Evolutionary conservation across 1,284 basidiomycete genomes (phyloP), one percentile per base, ranked within the genome.

Genomic region (Microbotryum saponariae): DNA sequence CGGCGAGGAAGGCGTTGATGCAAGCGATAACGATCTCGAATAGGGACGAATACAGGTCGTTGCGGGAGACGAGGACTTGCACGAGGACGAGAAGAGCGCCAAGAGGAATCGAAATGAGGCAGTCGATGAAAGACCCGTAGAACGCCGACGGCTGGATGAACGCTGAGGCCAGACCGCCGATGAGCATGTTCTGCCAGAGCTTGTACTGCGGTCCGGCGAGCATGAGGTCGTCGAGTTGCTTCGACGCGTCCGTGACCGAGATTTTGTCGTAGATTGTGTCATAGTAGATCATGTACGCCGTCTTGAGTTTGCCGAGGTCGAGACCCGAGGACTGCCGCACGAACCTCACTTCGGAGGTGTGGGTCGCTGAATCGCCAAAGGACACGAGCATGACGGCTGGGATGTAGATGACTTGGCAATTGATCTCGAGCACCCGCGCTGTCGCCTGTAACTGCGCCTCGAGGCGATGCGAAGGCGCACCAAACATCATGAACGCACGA

Each of bases 401-500:
- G 48, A 94, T 79, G 75, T 92, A 91, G 76, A 94, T 83, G 76
- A 88, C 88, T 67, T 85, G 87, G 67, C 89, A 81, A 72, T 87
- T 82, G 70, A 93, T 81, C 71, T 93, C 90, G 51, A 96, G 82
- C 21, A 93, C 89, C 6, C 82, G 82, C 16, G 87, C 90, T 4
- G 91, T 91, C 29, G 87, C 84, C 74, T 88, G 85, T 68, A 94
- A 86, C 75, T 93, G 91, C 7, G 88, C 83, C 73, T 87, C 88
- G 51, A 94, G 81, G 52, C 91, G 85, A 75, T 94, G 90, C 2
- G 86, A 85, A n/a, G 91, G 91, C 3, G 86, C 88, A 47, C 90
- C 90, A 69, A 92, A 94, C 89, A 92, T 92, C 89, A 94, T 93
- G 79, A 96, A 83, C 9, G 89, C 85, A 51, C 91, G 82, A 20